Percentiles rank a stretch among this genome's conserved stretches.
Evolutionary conservation across 1,284 basidiomycete species (phyloP).

Genomic region (Xanthoconium separans): DNA sequence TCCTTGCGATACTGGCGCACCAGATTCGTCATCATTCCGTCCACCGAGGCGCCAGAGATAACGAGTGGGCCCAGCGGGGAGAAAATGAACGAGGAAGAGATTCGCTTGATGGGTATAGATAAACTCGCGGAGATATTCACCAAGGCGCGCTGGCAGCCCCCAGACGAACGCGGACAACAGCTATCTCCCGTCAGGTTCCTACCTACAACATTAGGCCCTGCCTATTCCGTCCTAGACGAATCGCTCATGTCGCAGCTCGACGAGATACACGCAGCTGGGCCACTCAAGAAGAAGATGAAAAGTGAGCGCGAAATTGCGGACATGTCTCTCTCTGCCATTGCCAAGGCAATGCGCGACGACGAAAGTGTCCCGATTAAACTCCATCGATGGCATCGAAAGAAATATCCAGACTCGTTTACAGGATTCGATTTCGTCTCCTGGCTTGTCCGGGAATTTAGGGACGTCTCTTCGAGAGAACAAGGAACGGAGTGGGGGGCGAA

Average conservation of each 20-base stretch:
- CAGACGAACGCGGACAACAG: constrained; percentile 55
- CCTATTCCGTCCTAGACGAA: constrained; percentile 76
- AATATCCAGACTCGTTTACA: constrained; percentile 79
- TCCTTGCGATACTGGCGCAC: constrained; percentile 92
- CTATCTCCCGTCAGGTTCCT: constrained; percentile 66
- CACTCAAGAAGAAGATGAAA: constrained; percentile 73
- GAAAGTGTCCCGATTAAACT: constrained; percentile 76
- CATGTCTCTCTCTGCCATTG: constrained; percentile 59
- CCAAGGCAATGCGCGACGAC: constrained; percentile 78
- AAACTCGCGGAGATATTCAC: constrained; percentile 89
- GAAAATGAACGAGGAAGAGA: constrained; percentile 82
- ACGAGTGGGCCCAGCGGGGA: constrained; percentile 64
- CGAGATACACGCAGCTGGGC: constrained; percentile 72
- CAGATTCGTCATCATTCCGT: constrained; percentile 92
- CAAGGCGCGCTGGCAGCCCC: constrained; percentile 72
- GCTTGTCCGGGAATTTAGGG: constrained; percentile 83
- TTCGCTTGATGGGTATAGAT: constrained; percentile 86
- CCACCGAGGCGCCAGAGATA: constrained; percentile 61
- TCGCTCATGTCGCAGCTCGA: constrained; percentile 76
- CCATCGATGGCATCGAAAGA: constrained; percentile 69
- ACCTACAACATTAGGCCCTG: constrained; percentile 80
- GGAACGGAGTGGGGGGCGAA: constrained; percentile 77
- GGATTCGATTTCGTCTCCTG: constrained; percentile 86
- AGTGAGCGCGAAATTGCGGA: constrained; percentile 69
- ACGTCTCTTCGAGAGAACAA: constrained; percentile 77